Evolutionary conservation across 805 yeast species (phyloP).

Genomic region (Blastobotrys muscicola): DNA sequence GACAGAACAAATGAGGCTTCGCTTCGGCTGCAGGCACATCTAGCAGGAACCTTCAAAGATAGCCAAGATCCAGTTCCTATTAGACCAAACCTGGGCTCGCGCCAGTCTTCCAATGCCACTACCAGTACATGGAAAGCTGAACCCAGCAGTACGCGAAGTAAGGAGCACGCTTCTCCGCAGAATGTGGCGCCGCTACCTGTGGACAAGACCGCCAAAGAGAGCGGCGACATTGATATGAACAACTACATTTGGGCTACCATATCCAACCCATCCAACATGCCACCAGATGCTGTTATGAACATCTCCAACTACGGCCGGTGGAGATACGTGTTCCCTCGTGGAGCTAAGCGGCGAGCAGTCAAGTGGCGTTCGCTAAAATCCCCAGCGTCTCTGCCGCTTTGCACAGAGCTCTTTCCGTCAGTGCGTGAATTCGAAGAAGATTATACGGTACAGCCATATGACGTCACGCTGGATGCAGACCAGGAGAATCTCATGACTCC

Average conservation of each 20-base stretch:
- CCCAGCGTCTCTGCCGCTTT: conserved; percentile 86
- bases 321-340: conserved; percentile 81
- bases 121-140: too few relatives aligned
- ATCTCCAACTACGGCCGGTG: conserved; percentile 71
- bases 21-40: too few relatives aligned
- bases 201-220: neutral
- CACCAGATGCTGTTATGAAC: conserved; percentile 43
- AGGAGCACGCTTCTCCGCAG: too few relatives aligned
- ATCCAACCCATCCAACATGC: conserved; percentile 67
- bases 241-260: conserved; percentile 50
- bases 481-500: conserved; percentile 44
- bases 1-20: too few relatives aligned
- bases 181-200: neutral
- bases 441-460: conserved; percentile 77
- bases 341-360: conserved; percentile 53
- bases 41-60: too few relatives aligned
- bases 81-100: too few relatives aligned
- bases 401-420: conserved; percentile 70
- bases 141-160: neutral
- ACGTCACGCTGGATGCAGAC: conserved; percentile 53
- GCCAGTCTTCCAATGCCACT: too few relatives aligned
- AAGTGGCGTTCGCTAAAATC: conserved; percentile 92
- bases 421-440: conserved; percentile 56
- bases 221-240: conserved; percentile 8
- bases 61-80: too few relatives aligned